Conservation (phyloP, 345 rosid species). For the Nasturtium officinale region DNA sequence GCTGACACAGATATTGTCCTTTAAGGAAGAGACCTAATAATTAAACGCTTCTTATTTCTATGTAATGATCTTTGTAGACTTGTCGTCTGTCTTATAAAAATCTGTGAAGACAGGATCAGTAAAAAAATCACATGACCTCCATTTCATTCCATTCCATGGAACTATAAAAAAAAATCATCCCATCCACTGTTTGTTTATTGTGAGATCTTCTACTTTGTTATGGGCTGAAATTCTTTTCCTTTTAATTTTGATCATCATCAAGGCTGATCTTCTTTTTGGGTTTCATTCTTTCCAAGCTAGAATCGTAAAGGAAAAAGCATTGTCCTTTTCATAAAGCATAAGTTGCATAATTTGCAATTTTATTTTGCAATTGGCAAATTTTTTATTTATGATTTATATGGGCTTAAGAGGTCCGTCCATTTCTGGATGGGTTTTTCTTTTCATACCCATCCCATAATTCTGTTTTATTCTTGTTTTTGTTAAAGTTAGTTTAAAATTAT, state of each 20-base stretch:
- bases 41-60: constrained; percentile 33
- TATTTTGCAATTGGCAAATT: not conserved
- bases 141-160: constrained; percentile 20
- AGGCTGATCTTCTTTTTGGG: not conserved
- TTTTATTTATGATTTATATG: not conserved
- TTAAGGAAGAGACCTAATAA: constrained; percentile 33
- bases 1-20: constrained; percentile 43
- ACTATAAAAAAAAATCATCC: not conserved
- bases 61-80: constrained; percentile 45
- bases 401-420: not conserved
- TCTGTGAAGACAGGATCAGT: constrained; percentile 32
- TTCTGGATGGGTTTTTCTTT: not conserved
- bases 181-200: not conserved
- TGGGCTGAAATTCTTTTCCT: not conserved
- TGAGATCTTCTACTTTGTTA: not conserved
- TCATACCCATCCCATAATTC: not conserved
- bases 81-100: constrained; percentile 32
- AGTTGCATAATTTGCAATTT: not conserved
- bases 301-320: not conserved
- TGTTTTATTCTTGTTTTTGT: not conserved
- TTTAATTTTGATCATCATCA: no score
- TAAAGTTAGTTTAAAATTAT: no score
- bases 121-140: constrained; percentile 33
- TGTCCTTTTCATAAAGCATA: not conserved
- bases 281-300: not conserved